Conservation (phyloP, 179 eudicot species). For the Carnegiea gigantea region DNA sequence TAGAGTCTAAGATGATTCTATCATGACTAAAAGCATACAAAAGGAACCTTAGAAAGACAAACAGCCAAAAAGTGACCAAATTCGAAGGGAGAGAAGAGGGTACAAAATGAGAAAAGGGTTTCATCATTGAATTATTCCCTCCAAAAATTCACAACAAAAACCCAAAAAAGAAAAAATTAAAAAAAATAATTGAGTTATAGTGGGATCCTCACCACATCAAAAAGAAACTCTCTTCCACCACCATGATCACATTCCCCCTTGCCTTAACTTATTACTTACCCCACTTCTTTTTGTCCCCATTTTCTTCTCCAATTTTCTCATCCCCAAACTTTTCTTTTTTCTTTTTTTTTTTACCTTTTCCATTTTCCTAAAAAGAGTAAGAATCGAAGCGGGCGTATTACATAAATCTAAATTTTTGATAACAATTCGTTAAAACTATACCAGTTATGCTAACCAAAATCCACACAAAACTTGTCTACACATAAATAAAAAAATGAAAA, state of each 20-base stretch:
- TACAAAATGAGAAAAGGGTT: constrained; percentile 21
- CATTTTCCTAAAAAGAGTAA: no score
- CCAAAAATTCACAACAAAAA: constrained; percentile 20
- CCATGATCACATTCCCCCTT: constrained; percentile 18
- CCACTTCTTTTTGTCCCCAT: constrained; percentile 42
- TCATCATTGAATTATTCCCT: constrained; percentile 27
- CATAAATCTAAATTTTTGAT: background rate
- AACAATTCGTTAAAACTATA: no score
- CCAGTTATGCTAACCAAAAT: no score
- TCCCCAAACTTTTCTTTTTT: background rate
- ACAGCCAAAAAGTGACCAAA: constrained; percentile 24
- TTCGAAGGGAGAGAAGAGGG: background rate
- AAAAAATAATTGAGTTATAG: constrained; percentile 34
- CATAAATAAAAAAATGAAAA: background rate
- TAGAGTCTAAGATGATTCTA: constrained; percentile 22
- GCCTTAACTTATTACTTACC: constrained; percentile 8
- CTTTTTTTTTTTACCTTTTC: no score
- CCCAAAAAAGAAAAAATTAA: constrained; percentile 22
- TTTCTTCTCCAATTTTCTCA: background rate
- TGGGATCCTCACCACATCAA: constrained; percentile 35
- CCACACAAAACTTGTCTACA: background rate
- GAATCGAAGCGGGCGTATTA: no score
- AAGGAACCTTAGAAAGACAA: constrained; percentile 24
- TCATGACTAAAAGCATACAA: constrained; percentile 29
- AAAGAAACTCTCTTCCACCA: constrained; percentile 19